These are phyloP conservation scores for Phyllosticta capitalensis DNA, from an alignment of 2,329 filamentous ascomycete genomes.

Conservation along the genomic window DNA sequence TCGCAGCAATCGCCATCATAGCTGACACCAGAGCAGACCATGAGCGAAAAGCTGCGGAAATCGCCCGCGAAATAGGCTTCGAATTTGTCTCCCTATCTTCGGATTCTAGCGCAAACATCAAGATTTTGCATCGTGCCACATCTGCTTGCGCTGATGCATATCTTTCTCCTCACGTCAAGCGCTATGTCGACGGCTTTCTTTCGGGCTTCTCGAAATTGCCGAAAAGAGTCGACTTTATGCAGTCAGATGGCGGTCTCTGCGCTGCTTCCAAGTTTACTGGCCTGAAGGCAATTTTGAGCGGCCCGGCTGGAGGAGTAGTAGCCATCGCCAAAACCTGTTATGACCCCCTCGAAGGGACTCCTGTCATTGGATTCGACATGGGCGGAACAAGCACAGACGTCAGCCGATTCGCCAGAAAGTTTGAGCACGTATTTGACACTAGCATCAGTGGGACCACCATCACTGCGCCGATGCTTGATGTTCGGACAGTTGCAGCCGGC, in stretches of 20 bases:
- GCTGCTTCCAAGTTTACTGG: slow-evolving; percentile 21
- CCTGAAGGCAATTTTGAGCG: slow-evolving; percentile 22
- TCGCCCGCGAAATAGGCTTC: slow-evolving; percentile 23
- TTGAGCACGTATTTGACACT: slow-evolving; percentile 24
- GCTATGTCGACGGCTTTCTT: slow-evolving; percentile 19
- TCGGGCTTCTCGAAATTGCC: slow-evolving; percentile 18
- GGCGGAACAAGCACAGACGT: slow-evolving; percentile 26
- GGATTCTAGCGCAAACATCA: slow-evolving; percentile 18
- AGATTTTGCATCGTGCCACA: slow-evolving; percentile 16
- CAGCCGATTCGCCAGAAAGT: slow-evolving; percentile 22
- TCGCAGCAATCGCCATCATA: too few relatives aligned
- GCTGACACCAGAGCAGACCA: slow-evolving; percentile 14
- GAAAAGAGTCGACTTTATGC: slow-evolving; percentile 26
- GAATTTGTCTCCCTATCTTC: slow-evolving; percentile 19
- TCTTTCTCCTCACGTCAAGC: slow-evolving; percentile 18
- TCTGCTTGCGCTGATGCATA: slow-evolving; percentile 22
- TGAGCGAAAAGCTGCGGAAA: slow-evolving; percentile 18
- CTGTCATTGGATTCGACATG: slow-evolving; percentile 24
- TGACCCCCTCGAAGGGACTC: slow-evolving; percentile 16
- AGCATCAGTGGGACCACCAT: slow-evolving; percentile 24
- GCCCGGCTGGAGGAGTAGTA: slow-evolving; percentile 29
- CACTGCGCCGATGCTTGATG: slow-evolving; percentile 23
- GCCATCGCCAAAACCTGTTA: slow-evolving; percentile 25
- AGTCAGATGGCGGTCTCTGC: slow-evolving; percentile 24
- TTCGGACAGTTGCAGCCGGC: slow-evolving; percentile 31